Evolutionary conservation across 2,329 filamentous ascomycete genomes (phyloP).

Genomic region (Albophoma yamanashiensis): DNA sequence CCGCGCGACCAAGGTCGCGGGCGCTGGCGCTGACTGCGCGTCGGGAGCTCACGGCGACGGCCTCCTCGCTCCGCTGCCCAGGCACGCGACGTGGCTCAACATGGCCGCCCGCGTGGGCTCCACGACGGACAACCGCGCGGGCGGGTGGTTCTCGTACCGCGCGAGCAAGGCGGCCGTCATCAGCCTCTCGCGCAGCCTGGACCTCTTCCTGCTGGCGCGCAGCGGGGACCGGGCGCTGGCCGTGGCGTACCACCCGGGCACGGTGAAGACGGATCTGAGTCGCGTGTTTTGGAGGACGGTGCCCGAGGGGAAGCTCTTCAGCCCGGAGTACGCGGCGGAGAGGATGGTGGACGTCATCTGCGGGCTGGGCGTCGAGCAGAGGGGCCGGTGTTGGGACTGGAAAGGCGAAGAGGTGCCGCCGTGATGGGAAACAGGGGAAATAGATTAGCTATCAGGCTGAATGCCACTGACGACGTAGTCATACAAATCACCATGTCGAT

Average conservation of each 20-base stretch:
- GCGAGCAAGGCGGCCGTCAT: constrained; percentile 67
- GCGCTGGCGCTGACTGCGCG: no score
- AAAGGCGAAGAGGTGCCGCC: constrained; percentile 52
- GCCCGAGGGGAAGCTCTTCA: constrained; percentile 51
- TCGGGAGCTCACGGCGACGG: background rate
- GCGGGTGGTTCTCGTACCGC: constrained; percentile 77
- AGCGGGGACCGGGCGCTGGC: constrained; percentile 54
- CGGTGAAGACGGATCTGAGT: constrained; percentile 65
- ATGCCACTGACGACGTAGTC: background rate
- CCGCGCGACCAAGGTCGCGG: constrained; percentile 27
- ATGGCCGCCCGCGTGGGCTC: constrained; percentile 73
- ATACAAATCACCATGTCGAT: background rate
- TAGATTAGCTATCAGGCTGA: background rate
- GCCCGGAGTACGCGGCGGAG: constrained; percentile 53
- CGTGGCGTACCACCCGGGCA: constrained; percentile 68
- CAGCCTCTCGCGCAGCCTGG: constrained; percentile 59
- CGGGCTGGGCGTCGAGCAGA: constrained; percentile 35
- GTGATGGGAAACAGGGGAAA: constrained; percentile 18
- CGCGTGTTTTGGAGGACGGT: constrained; percentile 61
- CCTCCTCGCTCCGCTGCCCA: constrained; percentile 24
- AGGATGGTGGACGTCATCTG: constrained; percentile 50
- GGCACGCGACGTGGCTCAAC: constrained; percentile 55
- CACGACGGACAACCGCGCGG: constrained; percentile 58
- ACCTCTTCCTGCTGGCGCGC: constrained; percentile 49
- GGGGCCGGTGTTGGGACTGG: constrained; percentile 62